Evolutionary conservation across 805 yeast species (phyloP), one percentile per base, ranked within the genome.

Genomic region (Starmerella scarabaei): DNA sequence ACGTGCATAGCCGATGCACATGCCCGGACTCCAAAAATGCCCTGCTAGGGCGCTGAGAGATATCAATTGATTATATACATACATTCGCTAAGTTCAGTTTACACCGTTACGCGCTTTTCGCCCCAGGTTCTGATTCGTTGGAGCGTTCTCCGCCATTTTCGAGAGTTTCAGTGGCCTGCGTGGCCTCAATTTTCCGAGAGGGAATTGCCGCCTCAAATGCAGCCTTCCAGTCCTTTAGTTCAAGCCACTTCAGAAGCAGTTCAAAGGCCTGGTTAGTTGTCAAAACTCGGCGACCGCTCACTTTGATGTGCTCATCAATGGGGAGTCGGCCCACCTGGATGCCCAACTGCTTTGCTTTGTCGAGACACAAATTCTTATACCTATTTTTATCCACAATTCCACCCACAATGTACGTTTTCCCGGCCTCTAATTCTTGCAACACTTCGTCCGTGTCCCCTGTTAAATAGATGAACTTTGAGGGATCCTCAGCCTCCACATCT

Each of bases 251-350:
- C 40, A 88, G 67, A 62, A 85, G 65, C 45, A 91, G 62, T 57
- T 88, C 94, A 45, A 82, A 80, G n/a, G 91, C 97, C 57, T 88
- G 97, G 24, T 93, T 80, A 0, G 96, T 86, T 1, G 97, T 93
- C 44, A 91, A 65, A 2, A 88, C 97, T 47, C 75, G 74, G 51
- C 97, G 71, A 1, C 97, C 94, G 44, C 81, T 76, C 37, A 91
- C 61, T 49, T 77, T 72, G 42, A 91, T 80, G 54, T 67, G 83
- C 58, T 84, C 83, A 40, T 77, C 93, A 40, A 88, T 83, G 4
- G 98, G 98, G 37, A 88, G 67, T 53, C 82, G 71, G 19, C 76
- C 86, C 2, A 91, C 81, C 31, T 66, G 58, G 16, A 88, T 66
- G 0, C 86, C 84, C 49, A 81, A 60, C 42, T 67, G 62, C 48